phyloP scores from a whole-genome alignment of 164 flowering plant genomes.

The Liquidambar formosana region DNA sequence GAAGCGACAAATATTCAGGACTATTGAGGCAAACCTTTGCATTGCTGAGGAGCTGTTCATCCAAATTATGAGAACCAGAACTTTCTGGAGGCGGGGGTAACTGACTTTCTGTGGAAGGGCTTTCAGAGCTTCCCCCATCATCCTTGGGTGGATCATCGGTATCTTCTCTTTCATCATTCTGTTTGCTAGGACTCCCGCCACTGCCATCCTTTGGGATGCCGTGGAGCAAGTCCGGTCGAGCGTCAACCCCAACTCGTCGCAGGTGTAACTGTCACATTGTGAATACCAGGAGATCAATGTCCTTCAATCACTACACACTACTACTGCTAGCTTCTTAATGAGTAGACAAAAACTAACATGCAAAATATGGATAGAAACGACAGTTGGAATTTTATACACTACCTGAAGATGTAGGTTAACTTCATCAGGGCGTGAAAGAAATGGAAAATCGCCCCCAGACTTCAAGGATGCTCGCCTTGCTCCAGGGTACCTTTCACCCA shows the following conservation, averaged over 20 bases:
- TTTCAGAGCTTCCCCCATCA: constrained; percentile 33
- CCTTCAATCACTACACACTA: not conserved
- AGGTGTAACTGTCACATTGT: constrained; percentile 63
- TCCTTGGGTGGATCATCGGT: constrained; percentile 42
- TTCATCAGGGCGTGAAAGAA: constrained; percentile 98
- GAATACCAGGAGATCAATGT: not conserved
- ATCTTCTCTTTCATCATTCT: constrained; percentile 44
- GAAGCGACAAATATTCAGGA: not conserved
- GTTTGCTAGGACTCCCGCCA: constrained; percentile 49
- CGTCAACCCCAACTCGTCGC: constrained; percentile 89
- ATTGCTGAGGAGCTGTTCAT: constrained; percentile 26
- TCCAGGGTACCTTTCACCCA: constrained; percentile 84
- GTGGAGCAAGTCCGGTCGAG: constrained; percentile 61
- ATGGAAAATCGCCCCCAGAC: constrained; percentile 95
- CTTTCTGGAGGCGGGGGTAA: constrained; percentile 43
- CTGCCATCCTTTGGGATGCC: constrained; percentile 45
- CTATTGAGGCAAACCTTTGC: constrained; percentile 14
- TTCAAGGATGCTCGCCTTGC: constrained; percentile 85
- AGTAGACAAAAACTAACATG: not conserved
- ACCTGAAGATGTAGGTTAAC: constrained; percentile 99
- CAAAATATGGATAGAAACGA: not conserved
- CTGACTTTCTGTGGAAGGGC: constrained; percentile 31
- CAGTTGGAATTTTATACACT: not conserved
- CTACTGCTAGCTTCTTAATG: not conserved
- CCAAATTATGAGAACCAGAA: constrained; percentile 32